These are phyloP conservation scores for Fusarium continuum DNA, from an alignment of 2,329 filamentous ascomycete genomes.

Conservation along the genomic window DNA sequence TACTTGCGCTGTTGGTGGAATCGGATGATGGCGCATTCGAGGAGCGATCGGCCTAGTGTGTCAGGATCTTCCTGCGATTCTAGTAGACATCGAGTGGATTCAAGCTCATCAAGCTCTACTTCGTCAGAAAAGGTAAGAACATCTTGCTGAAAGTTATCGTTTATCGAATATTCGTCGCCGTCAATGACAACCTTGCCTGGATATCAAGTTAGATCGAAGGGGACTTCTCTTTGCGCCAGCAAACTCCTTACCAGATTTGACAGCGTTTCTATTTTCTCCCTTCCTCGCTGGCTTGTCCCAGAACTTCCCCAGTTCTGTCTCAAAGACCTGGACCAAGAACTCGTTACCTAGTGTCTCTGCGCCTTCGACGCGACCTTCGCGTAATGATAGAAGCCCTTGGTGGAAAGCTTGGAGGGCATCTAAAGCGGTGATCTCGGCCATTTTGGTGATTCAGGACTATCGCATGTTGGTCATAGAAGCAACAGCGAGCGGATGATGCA, in stretches of 20 bases:
- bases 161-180: conserved; percentile 80
- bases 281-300: conserved; percentile 80
- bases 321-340: conserved; percentile 74
- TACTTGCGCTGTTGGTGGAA: conserved; percentile 89
- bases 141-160: conserved; percentile 86
- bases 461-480: conserved; percentile 52
- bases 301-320: conserved; percentile 75
- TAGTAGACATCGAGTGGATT: conserved; percentile 80
- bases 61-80: conserved; percentile 75
- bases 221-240: conserved; percentile 3
- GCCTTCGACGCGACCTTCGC: conserved; percentile 69
- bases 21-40: conserved; percentile 82
- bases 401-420: conserved; percentile 85
- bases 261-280: conserved; percentile 75
- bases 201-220: conserved; percentile 27
- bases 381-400: conserved; percentile 81
- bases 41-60: conserved; percentile 74
- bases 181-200: conserved; percentile 79
- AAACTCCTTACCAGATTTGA: conserved; percentile 69
- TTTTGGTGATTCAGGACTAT: conserved; percentile 59
- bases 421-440: conserved; percentile 79
- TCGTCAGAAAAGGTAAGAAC: conserved; percentile 85
- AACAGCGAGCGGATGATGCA: conserved; percentile 30
- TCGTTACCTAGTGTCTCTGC: conserved; percentile 75
- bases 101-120: conserved; percentile 87